Conservation (phyloP, 495 filamentous ascomycete genomes). For the Neurospora sp. region DNA sequence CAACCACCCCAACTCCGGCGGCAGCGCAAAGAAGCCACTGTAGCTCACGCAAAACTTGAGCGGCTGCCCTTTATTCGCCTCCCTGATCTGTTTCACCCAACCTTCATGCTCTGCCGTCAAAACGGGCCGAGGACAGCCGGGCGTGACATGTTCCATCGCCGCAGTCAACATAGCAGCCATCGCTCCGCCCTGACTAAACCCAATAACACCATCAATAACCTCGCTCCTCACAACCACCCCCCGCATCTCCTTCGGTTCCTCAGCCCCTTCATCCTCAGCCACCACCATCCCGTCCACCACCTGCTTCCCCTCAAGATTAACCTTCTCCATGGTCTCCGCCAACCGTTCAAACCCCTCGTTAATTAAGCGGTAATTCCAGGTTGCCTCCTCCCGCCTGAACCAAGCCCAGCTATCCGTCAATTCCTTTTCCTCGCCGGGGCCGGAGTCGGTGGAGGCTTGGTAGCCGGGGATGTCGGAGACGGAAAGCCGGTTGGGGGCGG, state of each 20-base stretch:
- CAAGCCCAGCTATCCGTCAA: constrained; percentile 66
- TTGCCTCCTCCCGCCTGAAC: constrained; percentile 61
- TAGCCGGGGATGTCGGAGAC: constrained; percentile 65
- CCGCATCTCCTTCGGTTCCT: background rate
- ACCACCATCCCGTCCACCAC: background rate
- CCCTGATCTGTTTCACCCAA: constrained; percentile 29
- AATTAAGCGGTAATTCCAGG: constrained; percentile 53
- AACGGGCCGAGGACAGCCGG: too few species aligned
- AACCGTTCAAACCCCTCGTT: constrained; percentile 51
- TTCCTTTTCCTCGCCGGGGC: constrained; percentile 16
- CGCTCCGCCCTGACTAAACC: constrained; percentile 64
- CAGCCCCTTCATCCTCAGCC: background rate
- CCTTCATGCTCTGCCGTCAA: constrained; percentile 4
- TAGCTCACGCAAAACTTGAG: constrained; percentile 75
- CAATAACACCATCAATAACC: constrained; percentile 63
- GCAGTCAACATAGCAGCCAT: constrained; percentile 50
- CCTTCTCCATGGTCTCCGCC: constrained; percentile 39
- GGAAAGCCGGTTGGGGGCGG: constrained; percentile 48
- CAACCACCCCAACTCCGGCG: constrained; percentile 50
- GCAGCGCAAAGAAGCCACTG: constrained; percentile 65
- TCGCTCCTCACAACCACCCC: constrained; percentile 29
- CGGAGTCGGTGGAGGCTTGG: constrained; percentile 27
- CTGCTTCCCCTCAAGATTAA: background rate
- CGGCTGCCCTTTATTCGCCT: constrained; percentile 43
- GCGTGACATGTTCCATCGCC: constrained; percentile 46